A percentile compares a stretch with the other conserved stretches of the same genome.
Conservation (phyloP, 257 asterid genomes). For the Leonotis leonurus region DNA sequence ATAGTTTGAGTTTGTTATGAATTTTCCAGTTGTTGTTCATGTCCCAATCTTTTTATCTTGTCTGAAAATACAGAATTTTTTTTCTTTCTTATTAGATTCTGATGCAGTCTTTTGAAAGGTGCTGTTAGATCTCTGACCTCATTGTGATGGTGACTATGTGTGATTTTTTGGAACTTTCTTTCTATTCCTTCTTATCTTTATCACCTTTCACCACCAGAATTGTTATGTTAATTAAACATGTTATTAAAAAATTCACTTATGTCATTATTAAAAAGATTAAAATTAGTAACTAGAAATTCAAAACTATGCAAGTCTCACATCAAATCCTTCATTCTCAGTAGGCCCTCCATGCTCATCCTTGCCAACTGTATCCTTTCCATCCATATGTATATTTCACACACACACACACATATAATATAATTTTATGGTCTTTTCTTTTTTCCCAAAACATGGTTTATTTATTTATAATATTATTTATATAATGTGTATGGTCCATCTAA, state of each 20-base stretch:
- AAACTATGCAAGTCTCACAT: constrained; percentile 36
- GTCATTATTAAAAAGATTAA: neutral
- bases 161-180: constrained; percentile 31
- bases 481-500: neutral
- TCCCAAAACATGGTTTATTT: constrained; percentile 17
- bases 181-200: neutral
- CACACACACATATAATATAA: neutral
- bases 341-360: constrained; percentile 39
- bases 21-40: neutral
- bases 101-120: constrained; percentile 29
- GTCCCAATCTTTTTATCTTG: neutral
- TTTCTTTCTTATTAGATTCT: constrained; percentile 17
- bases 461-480: too few relatives aligned
- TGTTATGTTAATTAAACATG: too few relatives aligned
- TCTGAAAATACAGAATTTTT: constrained; percentile 17
- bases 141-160: constrained; percentile 54
- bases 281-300: neutral
- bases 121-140: constrained; percentile 42
- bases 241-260: neutral
- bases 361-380: constrained; percentile 40
- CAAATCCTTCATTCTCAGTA: constrained; percentile 48
- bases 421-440: neutral
- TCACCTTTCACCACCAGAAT: neutral
- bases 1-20: constrained; percentile 51
- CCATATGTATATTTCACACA: constrained; percentile 14